Percentiles rank a stretch among this genome's conserved stretches.
These are phyloP conservation scores for Blastobotrys raffinosifermentans DNA, from an alignment of 1,139 yeast species.

Conservation along the genomic window DNA sequence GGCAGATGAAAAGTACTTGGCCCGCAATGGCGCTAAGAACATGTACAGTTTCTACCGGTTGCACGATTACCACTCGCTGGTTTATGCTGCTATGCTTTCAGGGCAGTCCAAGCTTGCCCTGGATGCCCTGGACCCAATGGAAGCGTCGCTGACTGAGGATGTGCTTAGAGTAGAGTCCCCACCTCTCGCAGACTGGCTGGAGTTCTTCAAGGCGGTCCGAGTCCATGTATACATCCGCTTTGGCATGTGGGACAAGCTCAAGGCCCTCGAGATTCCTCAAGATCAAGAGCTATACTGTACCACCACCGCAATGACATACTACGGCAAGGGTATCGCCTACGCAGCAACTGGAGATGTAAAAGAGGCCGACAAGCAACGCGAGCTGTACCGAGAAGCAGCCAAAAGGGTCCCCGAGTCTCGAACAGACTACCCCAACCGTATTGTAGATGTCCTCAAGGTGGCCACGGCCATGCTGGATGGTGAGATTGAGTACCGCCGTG, in stretches of 20 bases:
- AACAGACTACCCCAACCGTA: slow-evolving; percentile 2
- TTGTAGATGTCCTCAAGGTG: slow-evolving; percentile 2
- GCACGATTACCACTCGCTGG: slow-evolving; percentile 6
- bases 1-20: slow-evolving; percentile 3
- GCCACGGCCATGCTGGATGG: slow-evolving; percentile 8
- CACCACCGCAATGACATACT: slow-evolving; percentile 4
- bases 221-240: slow-evolving; percentile 6
- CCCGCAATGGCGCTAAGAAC: slow-evolving; percentile 1
- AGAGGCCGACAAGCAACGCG: slow-evolving; percentile 3
- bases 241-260: slow-evolving; percentile 7
- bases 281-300: slow-evolving; percentile 6
- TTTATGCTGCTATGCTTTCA: slow-evolving; percentile 7
- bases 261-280: not conserved
- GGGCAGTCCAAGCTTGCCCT: slow-evolving; percentile 4
- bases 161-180: slow-evolving; percentile 6
- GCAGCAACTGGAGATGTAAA: slow-evolving; percentile 5
- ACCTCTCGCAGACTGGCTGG: slow-evolving; percentile 10
- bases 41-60: slow-evolving; percentile 5
- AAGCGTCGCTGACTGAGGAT: slow-evolving; percentile 4
- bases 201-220: slow-evolving; percentile 1
- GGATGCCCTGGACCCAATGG: slow-evolving; percentile 3
- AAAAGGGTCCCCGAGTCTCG: slow-evolving; percentile 3
- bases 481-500: slow-evolving; percentile 7
- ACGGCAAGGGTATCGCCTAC: slow-evolving; percentile 6
- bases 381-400: slow-evolving; percentile 1